Evolutionary conservation across 768 basidiomycete genomes (phyloP).

Genomic region (Tulasnella sp.): DNA sequence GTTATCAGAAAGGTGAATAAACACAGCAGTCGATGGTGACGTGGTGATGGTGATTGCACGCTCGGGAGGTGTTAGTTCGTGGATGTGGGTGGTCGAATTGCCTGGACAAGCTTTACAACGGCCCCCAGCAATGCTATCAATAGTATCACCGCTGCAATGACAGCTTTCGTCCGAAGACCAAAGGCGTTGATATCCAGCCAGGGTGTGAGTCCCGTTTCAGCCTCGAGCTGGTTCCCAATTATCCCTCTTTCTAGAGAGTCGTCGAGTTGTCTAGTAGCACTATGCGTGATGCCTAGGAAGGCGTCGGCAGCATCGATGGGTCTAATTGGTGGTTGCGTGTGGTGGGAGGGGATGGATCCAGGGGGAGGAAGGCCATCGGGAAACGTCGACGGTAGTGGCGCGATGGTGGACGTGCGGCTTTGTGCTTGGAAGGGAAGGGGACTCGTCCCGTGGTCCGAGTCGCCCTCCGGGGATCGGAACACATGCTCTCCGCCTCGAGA

Average conservation of each 20-base stretch:
- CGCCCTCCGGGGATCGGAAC: no score
- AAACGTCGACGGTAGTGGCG: no score
- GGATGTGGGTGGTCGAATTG: no score
- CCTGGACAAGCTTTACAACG: neutral
- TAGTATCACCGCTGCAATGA: neutral
- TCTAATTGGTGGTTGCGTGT: neutral
- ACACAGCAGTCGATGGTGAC: no score
- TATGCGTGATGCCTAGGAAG: neutral
- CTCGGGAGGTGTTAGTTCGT: no score
- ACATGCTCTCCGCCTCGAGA: no score
- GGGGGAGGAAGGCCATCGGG: no score
- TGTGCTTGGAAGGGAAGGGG: no score
- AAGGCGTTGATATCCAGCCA: neutral
- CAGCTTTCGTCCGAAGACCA: neutral
- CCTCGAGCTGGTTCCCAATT: neutral
- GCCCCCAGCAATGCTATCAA: neutral
- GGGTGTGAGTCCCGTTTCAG: neutral
- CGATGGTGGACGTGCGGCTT: no score
- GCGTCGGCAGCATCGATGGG: neutral
- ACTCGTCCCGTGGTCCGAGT: no score
- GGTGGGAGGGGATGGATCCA: neutral
- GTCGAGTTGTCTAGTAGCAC: neutral
- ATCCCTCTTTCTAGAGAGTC: neutral
- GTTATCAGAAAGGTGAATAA: no score
- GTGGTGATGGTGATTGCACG: no score